phyloP scores from a whole-genome alignment of 768 basidiomycete species.

The Lactarius deliciosus region DNA sequence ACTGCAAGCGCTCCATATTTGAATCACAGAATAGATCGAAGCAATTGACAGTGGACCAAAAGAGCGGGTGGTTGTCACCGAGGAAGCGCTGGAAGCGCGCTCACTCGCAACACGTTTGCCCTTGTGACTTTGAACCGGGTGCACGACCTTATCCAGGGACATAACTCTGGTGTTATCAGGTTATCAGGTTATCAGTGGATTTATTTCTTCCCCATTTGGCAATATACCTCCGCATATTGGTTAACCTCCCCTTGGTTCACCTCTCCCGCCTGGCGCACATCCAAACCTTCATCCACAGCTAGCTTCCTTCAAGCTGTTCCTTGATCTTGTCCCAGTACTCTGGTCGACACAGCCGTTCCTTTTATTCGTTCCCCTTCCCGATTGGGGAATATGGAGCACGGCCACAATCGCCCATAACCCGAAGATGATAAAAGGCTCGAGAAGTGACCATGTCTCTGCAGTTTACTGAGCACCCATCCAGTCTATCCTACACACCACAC shows the following conservation, averaged over 20 bases:
- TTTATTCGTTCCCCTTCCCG: slow-evolving; percentile 8
- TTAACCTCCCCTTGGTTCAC: slow-evolving; percentile 22
- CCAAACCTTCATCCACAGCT: slow-evolving; percentile 4
- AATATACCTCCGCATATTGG: slow-evolving; percentile 18
- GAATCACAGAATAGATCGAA: slow-evolving; percentile 15
- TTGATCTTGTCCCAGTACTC: slow-evolving; percentile 23
- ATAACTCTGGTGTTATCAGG: slow-evolving; percentile 10
- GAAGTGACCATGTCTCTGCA: slow-evolving; percentile 14
- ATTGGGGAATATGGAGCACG: slow-evolving; percentile 18
- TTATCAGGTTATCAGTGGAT: slow-evolving; percentile 14
- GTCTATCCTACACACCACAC: slow-evolving; percentile 12
- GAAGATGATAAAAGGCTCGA: slow-evolving; percentile 18
- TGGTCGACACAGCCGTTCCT: slow-evolving; percentile 11
- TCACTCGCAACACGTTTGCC: neutral
- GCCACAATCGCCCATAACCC: slow-evolving; percentile 25
- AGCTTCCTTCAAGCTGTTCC: slow-evolving; percentile 23
- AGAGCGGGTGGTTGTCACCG: slow-evolving; percentile 3
- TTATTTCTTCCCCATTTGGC: slow-evolving; percentile 17
- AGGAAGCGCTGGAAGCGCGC: slow-evolving; percentile 22
- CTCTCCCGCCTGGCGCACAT: slow-evolving; percentile 12
- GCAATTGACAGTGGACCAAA: neutral
- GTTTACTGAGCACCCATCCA: slow-evolving; percentile 15
- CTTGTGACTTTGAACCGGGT: slow-evolving; percentile 18
- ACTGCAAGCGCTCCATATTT: slow-evolving; percentile 4
- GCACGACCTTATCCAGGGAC: slow-evolving; percentile 21